A percentile compares a stretch with the other conserved stretches of the same genome.
Evolutionary conservation across 2,329 filamentous ascomycete genomes (phyloP).

Genomic region (Aspergillus fumigatiaffinis): DNA sequence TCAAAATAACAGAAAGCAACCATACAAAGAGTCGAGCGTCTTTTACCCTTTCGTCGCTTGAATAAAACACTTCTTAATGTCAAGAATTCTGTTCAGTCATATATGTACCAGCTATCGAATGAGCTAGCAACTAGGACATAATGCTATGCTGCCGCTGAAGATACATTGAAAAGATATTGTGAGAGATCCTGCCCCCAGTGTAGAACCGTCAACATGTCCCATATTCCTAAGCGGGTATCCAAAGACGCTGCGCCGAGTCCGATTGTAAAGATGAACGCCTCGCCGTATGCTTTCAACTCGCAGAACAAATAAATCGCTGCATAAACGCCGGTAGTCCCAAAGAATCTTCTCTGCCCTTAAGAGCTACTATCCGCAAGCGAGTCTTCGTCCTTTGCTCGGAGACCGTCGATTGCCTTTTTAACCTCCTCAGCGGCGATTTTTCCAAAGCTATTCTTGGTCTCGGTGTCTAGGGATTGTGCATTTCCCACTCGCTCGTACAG

Average conservation of each 20-base stretch:
- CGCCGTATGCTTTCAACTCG: constrained; percentile 9
- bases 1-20: too few species aligned
- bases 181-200: background rate
- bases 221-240: background rate
- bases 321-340: constrained; percentile 18
- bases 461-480: constrained; percentile 58
- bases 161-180: background rate
- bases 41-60: background rate
- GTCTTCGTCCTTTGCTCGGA: constrained; percentile 21
- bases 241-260: background rate
- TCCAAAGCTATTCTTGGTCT: constrained; percentile 67
- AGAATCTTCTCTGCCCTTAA: constrained; percentile 9
- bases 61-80: background rate
- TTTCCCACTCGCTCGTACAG: constrained; percentile 68
- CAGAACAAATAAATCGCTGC: constrained; percentile 13
- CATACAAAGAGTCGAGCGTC: too few species aligned
- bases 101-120: background rate
- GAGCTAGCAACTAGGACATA: background rate
- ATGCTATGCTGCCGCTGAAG: background rate
- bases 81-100: background rate
- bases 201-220: background rate
- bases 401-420: constrained; percentile 59
- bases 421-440: constrained; percentile 75
- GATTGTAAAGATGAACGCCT: constrained; percentile 13
- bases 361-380: constrained; percentile 12